Conservation (phyloP, 2,329 filamentous ascomycete species). For the Corinectria fuckeliana region DNA sequence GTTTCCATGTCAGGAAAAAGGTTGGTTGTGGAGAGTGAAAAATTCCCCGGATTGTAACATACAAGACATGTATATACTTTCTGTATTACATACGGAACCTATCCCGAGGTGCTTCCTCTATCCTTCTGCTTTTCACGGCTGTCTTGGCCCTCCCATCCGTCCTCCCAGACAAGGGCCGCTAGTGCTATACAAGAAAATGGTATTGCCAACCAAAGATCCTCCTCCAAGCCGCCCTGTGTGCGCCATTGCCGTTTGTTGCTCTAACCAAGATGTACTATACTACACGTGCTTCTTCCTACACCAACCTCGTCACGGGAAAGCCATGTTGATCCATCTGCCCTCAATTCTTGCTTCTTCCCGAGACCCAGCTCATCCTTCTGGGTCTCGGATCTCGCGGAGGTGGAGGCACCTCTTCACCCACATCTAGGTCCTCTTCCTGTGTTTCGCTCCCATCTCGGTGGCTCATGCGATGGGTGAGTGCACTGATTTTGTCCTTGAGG, state of each 20-base stretch:
- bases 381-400: conserved; percentile 16
- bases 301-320: not conserved
- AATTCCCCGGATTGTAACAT: too few species aligned
- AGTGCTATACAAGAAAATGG: conserved; percentile 10
- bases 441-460: conserved; percentile 28
- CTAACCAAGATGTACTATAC: conserved; percentile 8
- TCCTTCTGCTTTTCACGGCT: not conserved
- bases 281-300: not conserved
- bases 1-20: too few species aligned
- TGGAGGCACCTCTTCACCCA: conserved; percentile 25
- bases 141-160: not conserved
- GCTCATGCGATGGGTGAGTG: conserved; percentile 42
- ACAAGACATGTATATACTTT: conserved; percentile 1
- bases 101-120: not conserved
- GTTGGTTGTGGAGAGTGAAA: too few species aligned
- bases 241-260: conserved; percentile 11
- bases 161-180: conserved; percentile 3
- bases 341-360: conserved; percentile 5
- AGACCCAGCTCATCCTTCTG: conserved; percentile 14
- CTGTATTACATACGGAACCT: conserved; percentile 16
- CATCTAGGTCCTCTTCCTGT: conserved; percentile 34
- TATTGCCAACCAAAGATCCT: conserved; percentile 4
- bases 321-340: not conserved
- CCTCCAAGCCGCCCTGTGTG: conserved; percentile 2
- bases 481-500: conserved; percentile 45